phyloP scores from a whole-genome alignment of 108 stramenopile genomes.

The Skeletonema marinoi region DNA sequence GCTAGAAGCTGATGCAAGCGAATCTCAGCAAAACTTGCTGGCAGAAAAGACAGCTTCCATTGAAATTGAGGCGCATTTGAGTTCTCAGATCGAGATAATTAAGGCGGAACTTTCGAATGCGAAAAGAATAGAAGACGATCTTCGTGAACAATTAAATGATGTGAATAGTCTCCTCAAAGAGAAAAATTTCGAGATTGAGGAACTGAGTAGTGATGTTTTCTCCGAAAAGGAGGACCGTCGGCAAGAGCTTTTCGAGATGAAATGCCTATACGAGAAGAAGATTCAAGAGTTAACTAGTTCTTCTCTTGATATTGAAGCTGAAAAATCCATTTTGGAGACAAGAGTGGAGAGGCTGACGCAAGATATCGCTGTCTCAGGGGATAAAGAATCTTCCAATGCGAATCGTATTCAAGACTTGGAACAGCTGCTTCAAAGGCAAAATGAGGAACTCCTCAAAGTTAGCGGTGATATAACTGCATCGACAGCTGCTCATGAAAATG shows the following conservation, averaged over 20 bases:
- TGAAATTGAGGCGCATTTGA: conserved; percentile 1
- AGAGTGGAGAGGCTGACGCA: background rate
- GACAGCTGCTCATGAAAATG: background rate
- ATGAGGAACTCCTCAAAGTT: conserved; percentile 6
- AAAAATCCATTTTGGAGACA: background rate
- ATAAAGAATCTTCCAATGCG: background rate
- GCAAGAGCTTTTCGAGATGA: background rate
- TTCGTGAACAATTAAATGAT: background rate
- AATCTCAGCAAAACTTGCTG: background rate
- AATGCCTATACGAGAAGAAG: background rate
- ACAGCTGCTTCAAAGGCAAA: background rate
- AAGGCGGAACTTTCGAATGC: background rate
- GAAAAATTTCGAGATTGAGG: background rate
- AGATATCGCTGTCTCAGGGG: background rate
- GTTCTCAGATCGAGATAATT: conserved; percentile 5
- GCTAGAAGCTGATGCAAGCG: conserved; percentile 3
- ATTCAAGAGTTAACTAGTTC: background rate
- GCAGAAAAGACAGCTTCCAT: background rate
- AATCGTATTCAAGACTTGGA: conserved; percentile 7
- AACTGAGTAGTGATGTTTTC: background rate
- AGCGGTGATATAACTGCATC: background rate
- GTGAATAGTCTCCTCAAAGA: background rate
- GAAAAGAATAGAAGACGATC: background rate
- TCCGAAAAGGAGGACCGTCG: background rate
- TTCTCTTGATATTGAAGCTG: conserved; percentile 1